Evolutionary conservation across 1,284 basidiomycete species (phyloP), one percentile per base, ranked within the genome.

Genomic region (Chondrostereum purpureum): DNA sequence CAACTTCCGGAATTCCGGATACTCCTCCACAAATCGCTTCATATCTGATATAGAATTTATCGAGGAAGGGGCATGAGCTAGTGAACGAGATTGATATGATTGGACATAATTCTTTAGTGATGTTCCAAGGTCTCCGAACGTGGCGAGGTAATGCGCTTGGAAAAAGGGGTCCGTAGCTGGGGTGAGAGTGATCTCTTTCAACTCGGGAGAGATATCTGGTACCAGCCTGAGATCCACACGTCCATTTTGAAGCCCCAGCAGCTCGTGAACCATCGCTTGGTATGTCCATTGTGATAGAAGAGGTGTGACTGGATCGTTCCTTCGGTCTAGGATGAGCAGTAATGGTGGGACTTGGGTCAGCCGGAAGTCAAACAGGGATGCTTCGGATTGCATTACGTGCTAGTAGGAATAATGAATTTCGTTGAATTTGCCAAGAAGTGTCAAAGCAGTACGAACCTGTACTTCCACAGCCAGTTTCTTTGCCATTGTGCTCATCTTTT

Each of bases 231-330:
- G 68, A 58, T 89, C 84, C 4, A 99, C 93, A 39, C 96, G 78
- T 13, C 94, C 95, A 60, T 98, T 98, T 54, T 88, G 84, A 48
- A 99, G 96, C 0, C 91, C 90, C 8, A 99, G 68, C 10, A 97
- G 71, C 62, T 99, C 96, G 58, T 99, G 96, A 0, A 98, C 95
- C 95, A 99, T 98, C 1, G 96, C 96, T 64, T 99, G 95, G 66
- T 99, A 99, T 11, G 96, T 99, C 96, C 96, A 99, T 64, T 97
- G 96, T 1, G 91, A 90, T 20, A 99, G 73, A n/a, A 99, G 68
- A 3, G 96, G 96, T 0, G 96, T 99, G 12, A 99, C 92, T 2
- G 96, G 96, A 61, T 99, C 96, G 64, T 97, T 97, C 51, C 95
- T 73, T 46, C 96, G 78, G 68, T 99, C 96, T 46, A 90, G 72